Conservation (phyloP, 2,329 filamentous ascomycete genomes). For the Neofusicoccum cordaticola region DNA sequence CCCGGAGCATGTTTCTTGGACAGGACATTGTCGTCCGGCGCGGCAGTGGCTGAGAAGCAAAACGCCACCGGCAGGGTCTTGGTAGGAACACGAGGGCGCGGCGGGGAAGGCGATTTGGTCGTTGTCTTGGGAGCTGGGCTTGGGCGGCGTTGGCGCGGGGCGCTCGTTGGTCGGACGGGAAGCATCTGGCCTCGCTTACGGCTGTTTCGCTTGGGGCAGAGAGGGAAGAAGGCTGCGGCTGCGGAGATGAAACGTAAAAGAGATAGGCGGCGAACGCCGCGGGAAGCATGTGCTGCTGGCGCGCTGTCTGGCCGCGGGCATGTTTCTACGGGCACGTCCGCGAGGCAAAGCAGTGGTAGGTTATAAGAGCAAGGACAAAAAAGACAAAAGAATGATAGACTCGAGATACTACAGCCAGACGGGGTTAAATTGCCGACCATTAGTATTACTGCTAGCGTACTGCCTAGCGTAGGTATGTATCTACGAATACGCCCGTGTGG, state of each 20-base stretch:
- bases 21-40: background rate
- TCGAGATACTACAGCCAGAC: slow-evolving; percentile 8
- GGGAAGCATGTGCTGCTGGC: no score
- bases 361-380: background rate
- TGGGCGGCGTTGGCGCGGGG: background rate
- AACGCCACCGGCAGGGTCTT: background rate
- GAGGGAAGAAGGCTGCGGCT: no score
- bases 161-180: background rate
- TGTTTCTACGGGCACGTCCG: no score
- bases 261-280: no score
- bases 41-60: background rate
- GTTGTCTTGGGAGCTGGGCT: background rate
- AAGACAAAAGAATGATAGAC: background rate
- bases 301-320: no score
- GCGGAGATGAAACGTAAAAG: background rate
- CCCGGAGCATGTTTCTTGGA: background rate
- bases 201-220: no score
- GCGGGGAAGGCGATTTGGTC: background rate
- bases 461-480: no score
- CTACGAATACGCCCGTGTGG: no score
- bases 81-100: background rate
- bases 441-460: background rate
- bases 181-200: background rate
- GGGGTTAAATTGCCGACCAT: slow-evolving; percentile 18
- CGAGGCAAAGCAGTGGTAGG: no score